A percentile compares a stretch with the other conserved stretches of the same genome.
phyloP scores from a whole-genome alignment of 2,329 filamentous ascomycete species.

The Xylaria sp. region DNA sequence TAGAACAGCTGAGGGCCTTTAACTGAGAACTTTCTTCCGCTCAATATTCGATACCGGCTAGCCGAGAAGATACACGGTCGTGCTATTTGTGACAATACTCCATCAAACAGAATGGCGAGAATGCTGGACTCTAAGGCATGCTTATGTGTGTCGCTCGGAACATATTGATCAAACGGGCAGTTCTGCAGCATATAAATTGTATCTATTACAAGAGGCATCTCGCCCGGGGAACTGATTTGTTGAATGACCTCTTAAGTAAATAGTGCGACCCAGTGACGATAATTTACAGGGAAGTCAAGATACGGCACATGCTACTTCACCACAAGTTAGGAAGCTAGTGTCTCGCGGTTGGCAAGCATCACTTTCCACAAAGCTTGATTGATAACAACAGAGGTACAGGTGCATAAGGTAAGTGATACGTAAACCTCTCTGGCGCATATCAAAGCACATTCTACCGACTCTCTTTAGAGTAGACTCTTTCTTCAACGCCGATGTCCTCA shows the following conservation, averaged over 20 bases:
- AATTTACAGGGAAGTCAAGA: background rate
- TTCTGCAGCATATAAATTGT: background rate
- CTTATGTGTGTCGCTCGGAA: background rate
- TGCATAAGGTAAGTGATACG: background rate
- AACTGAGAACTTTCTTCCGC: too few species aligned
- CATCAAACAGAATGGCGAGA: background rate
- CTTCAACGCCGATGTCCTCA: slow-evolving; percentile 49
- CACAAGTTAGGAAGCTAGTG: background rate
- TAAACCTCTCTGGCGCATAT: background rate
- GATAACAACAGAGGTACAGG: background rate
- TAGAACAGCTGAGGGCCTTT: too few species aligned
- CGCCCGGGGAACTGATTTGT: background rate
- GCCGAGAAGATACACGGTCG: background rate
- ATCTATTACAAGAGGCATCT: too few species aligned
- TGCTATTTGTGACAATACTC: background rate
- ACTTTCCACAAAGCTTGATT: background rate
- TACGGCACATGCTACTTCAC: background rate
- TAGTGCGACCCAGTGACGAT: background rate
- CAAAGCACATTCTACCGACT: slow-evolving; percentile 10
- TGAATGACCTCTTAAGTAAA: background rate
- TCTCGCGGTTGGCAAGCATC: background rate
- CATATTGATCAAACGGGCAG: background rate
- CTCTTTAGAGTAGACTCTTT: slow-evolving; percentile 48
- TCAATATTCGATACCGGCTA: background rate
- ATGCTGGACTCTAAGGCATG: background rate